Conservation (phyloP, 1,284 basidiomycete genomes). For the Clitocybe nebularis region DNA sequence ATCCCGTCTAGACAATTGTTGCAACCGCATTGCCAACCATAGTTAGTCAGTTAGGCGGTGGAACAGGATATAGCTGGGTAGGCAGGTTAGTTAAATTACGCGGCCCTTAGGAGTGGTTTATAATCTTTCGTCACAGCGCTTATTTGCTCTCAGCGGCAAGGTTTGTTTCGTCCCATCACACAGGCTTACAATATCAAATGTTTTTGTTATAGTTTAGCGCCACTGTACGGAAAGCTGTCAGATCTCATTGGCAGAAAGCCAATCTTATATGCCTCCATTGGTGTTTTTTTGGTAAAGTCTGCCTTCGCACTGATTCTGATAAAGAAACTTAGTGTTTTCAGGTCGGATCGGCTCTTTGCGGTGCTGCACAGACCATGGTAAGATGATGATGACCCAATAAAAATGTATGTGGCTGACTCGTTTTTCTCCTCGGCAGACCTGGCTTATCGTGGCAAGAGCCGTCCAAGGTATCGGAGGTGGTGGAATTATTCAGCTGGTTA, state of each 20-base stretch:
- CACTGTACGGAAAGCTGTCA: slow-evolving; percentile 75
- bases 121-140: slow-evolving; percentile 38
- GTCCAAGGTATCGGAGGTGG: slow-evolving; percentile 84
- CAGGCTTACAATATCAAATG: background rate
- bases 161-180: slow-evolving; percentile 19
- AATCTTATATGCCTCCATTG: slow-evolving; percentile 64
- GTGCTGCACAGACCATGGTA: slow-evolving; percentile 76
- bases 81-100: slow-evolving; percentile 50
- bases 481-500: slow-evolving; percentile 58
- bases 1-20: slow-evolving; percentile 58
- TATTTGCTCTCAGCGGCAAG: slow-evolving; percentile 67
- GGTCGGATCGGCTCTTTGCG: slow-evolving; percentile 79
- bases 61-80: slow-evolving; percentile 71
- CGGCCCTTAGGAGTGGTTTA: slow-evolving; percentile 5
- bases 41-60: slow-evolving; percentile 64
- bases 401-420: background rate
- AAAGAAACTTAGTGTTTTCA: slow-evolving; percentile 22
- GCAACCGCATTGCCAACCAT: slow-evolving; percentile 82
- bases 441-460: slow-evolving; percentile 72
- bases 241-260: slow-evolving; percentile 72
- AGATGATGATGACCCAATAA: slow-evolving; percentile 4
- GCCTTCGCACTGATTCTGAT: background rate
- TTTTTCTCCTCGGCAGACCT: slow-evolving; percentile 31
- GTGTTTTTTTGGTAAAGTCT: slow-evolving; percentile 60
- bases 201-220: slow-evolving; percentile 43